Base-by-base conservation (phyloP, 768 basidiomycete genomes). In the Collybia nuda region DNA sequence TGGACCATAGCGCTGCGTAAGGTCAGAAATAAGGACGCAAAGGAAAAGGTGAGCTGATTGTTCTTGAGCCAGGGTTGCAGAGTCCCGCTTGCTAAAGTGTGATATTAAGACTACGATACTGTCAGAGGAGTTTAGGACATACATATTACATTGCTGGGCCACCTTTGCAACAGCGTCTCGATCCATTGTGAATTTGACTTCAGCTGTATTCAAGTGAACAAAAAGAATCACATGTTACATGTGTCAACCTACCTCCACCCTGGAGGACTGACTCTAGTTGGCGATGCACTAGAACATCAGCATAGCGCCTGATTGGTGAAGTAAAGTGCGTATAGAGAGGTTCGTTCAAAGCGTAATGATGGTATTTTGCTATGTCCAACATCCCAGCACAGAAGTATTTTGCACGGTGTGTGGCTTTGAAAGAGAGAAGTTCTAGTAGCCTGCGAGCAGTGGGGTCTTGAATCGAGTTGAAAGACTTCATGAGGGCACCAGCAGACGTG, bases 301-400 rank as follows among this genome's bases (percentile, higher is more conserved):
- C 92, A 63, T 94, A 93, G 17, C 92, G 89, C 44, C 92, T 85
- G 59, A 97, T 94, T 7, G 94, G 97, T 5, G 88, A 93, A 0
- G 90, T 93, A 71, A 91, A 93, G 67, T 93, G 90, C 7, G 89
- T 96, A 73, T 98, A 99, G 39, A 99, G 77, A 15, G 97, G 94
- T 5, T 82, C 74, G 56, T 85, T 96, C 57, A 98, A 74, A 0
- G 95, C 86, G 66, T 92, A 98, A 69, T 99, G 97, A 24, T 83
- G 73, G 63, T 98, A 99, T 74, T 98, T 98, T 37, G 94, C 93
- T 62, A 99, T 99, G 68, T 99, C 97, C 59, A 99, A 76, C 96
- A 98, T 98, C 55, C 97, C 97, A 21, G 94, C 83, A 64, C 97
- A 99, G 85, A 98, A 98, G 71, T 99, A 99, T 68, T 94, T 95